Base-by-base conservation (phyloP, 148 eudicot genomes). In the Gaultheria prostrata region DNA sequence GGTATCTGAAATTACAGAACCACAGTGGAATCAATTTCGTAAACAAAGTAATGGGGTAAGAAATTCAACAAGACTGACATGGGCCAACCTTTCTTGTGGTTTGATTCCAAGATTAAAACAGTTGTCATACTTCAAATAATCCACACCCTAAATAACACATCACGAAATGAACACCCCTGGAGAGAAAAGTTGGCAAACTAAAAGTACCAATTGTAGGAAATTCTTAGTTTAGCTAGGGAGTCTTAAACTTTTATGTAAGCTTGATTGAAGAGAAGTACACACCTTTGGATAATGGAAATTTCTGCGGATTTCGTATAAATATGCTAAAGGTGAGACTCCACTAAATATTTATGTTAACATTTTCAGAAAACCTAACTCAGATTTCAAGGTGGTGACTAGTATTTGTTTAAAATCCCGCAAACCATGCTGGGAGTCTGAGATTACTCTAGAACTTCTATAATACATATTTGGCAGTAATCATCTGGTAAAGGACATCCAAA, bases 111-210 rank as follows among this genome's bases (percentile, higher is more conserved):
- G 86, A 90, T 96, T 96, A 87, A 51, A 96, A 85, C 98, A 95
- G 89, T 95, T 95, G 89, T 95, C 98, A 86, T 95, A 95, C 91
- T 95, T 95, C 88, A 95, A 82, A 87, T 95, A 95, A 85, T 95
- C 98, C 78, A 95, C 91, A 46, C 92, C 98, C 98, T 95, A 89
- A 81, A 80, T 10, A 77, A 76, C 69, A 88, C 28, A 82, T 35
- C 26, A 35, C 46, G 53, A 56, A 33, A 35, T 57, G 51, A n/a
- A 79, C 35, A 8, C 28, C 69, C 48, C 61, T 9, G 30, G 50
- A 79, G 82, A 35, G 71, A 35, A n/a, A 54, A 56, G 12, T 32
- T 1, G 49, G 51, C 14, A 59, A 33, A 32, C 3, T 6, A 2
- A 1, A 9, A 9, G 20, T 10, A 59, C 32, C 18, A 56, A 32